These are phyloP conservation scores for Pleomassaria siparia DNA, from an alignment of 2,329 filamentous ascomycete genomes.

Conservation along the genomic window DNA sequence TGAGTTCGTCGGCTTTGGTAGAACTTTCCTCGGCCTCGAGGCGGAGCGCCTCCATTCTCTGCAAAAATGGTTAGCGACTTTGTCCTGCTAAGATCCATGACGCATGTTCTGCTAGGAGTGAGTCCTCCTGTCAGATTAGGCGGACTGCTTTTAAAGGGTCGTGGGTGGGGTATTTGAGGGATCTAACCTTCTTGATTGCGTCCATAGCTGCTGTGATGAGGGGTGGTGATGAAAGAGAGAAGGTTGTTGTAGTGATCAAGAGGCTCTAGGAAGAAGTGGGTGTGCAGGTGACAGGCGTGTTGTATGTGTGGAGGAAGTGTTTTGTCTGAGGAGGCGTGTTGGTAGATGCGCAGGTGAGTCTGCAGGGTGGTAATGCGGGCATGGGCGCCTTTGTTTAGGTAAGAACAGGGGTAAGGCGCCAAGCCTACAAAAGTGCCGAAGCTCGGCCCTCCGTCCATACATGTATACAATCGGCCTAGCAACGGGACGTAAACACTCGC, in stretches of 20 bases:
- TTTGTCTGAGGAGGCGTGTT: conserved; percentile 29
- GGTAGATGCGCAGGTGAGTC: conserved; percentile 17
- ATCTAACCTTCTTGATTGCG: conserved; percentile 79
- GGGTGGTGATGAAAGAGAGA: conserved; percentile 8
- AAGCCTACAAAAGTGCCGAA: conserved; percentile 5
- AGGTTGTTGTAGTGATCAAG: conserved; percentile 9
- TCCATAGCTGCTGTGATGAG: conserved; percentile 61
- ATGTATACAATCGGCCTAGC: no score
- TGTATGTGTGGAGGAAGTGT: conserved; percentile 12
- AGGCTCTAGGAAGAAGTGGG: conserved; percentile 5
- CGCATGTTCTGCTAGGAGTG: not conserved
- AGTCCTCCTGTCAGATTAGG: conserved; percentile 8
- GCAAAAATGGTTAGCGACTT: conserved; percentile 15
- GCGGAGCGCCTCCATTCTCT: conserved; percentile 97
- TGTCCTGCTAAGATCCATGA: conserved; percentile 15
- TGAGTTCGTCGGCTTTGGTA: conserved; percentile 82
- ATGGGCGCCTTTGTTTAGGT: conserved; percentile 6
- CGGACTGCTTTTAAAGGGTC: conserved; percentile 20
- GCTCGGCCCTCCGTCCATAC: conserved; percentile 1
- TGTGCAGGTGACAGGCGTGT: conserved; percentile 10
- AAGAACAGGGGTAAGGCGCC: conserved; percentile 8
- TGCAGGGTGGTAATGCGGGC: conserved; percentile 28
- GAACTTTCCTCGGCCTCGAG: conserved; percentile 86
- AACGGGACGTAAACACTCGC: conserved; percentile 36
- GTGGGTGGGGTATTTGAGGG: conserved; percentile 40